Conservation (phyloP, 257 asterid genomes). For the Ajuga chamaepitys region DNA sequence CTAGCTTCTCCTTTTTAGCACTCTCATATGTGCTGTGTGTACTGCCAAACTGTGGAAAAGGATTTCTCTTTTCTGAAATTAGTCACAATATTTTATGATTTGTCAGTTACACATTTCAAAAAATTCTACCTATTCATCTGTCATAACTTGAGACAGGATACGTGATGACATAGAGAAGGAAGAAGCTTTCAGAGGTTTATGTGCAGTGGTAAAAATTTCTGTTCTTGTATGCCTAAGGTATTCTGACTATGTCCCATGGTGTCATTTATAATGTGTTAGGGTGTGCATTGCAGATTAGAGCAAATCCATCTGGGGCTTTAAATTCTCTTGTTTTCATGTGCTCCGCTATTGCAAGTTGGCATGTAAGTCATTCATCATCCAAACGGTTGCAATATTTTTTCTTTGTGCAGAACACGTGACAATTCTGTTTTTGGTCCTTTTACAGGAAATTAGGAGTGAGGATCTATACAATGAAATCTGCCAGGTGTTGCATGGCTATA, state of each 20-base stretch:
- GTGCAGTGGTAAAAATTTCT: conserved; percentile 62
- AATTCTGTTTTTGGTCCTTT: conserved; percentile 5
- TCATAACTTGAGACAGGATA: conserved; percentile 49
- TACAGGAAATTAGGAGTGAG: conserved; percentile 85
- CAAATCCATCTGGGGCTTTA: conserved; percentile 88
- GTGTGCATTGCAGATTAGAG: conserved; percentile 57
- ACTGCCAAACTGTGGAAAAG: not conserved
- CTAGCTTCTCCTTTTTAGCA: not conserved
- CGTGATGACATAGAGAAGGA: conserved; percentile 97
- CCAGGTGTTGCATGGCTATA: conserved; percentile 89
- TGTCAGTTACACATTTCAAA: not conserved
- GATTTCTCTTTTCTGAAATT: no score
- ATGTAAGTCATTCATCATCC: conserved; percentile 43
- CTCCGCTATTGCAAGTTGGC: conserved; percentile 98
- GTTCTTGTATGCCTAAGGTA: not conserved
- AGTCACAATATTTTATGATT: not conserved
- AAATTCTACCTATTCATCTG: not conserved
- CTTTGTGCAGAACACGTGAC: not conserved
- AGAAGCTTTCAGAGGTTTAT: conserved; percentile 93
- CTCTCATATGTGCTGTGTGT: not conserved
- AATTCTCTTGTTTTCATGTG: conserved; percentile 72
- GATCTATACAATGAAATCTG: conserved; percentile 79
- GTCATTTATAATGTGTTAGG: not conserved
- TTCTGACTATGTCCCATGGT: not conserved
- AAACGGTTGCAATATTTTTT: not conserved